Base-by-base conservation (phyloP, 306 rosid genomes). In the Clitoria ternatea region DNA sequence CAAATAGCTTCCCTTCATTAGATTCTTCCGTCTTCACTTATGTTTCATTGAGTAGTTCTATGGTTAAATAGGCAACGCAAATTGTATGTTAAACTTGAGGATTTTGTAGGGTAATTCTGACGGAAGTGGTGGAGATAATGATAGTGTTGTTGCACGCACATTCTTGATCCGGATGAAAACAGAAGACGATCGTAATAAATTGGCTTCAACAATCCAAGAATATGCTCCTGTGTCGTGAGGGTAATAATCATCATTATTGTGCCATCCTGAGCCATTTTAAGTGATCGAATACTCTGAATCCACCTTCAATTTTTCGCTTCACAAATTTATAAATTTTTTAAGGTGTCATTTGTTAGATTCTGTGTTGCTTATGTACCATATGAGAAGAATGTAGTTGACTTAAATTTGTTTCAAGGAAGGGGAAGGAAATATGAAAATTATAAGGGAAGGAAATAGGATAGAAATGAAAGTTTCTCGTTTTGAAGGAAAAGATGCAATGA, bases 121-220 rank as follows among this genome's bases (percentile, higher is more conserved):
- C 55, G 91, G 83, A 29, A 82, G 70, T 73, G 86, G 78, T 42
- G 87, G 76, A 39, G 76, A 67, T 64, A 74, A 52, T 13, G 85
- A 74, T 56, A 72, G 71, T 42, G 90, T 85, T 6, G 88, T 88
- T 61, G 91, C 97, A 6, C 96, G 89, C 1, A 95, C 99, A 15
- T 95, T 86, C 83, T 86, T 89, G 83, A 86, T 95, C 65, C 85
- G 96, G 73, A 73, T 86, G 85, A 95, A 87, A 78, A 83, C 99
- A 0, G 97, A 77, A 73, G 99, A 89, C 33, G 99, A 91, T 80
- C 81, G 96, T 66, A 76, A 86, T 61, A 87, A 89, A 67, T 85
- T 95, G 63, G 88, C 92, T 17, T 75, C 91, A 32, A 91, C 87
- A 9, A 91, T 95, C 81, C 89, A 87, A 91, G 96, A 91, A 55